Evolutionary conservation across 768 basidiomycete species (phyloP).

Genomic region (Termitomyces sp.): DNA sequence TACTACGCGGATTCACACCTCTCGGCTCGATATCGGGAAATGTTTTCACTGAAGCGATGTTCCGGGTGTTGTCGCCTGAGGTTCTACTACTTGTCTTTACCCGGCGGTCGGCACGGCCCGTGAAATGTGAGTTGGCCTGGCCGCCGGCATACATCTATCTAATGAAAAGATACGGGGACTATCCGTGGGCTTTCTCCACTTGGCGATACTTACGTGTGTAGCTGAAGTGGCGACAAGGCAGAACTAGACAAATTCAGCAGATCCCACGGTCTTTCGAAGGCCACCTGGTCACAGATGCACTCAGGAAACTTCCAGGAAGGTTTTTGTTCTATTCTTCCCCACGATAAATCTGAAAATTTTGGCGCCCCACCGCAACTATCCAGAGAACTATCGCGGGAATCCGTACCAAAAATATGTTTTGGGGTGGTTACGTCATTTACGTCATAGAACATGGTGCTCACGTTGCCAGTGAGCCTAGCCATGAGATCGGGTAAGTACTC

Average conservation of each 20-base stretch:
- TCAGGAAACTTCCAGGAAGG: not conserved
- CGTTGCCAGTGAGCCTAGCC: not conserved
- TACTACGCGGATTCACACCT: not conserved
- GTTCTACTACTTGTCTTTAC: not conserved
- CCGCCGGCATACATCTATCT: not conserved
- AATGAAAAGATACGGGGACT: no score
- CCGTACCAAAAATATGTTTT: not conserved
- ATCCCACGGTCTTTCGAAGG: not conserved
- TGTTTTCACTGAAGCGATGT: not conserved
- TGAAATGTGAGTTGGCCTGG: not conserved
- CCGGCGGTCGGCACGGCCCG: not conserved
- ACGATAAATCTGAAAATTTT: slow-evolving; percentile 1
- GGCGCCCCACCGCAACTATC: not conserved
- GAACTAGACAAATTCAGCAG: not conserved
- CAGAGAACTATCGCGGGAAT: slow-evolving; percentile 7
- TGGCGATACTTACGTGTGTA: no score
- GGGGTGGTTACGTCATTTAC: not conserved
- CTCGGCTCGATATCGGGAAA: not conserved
- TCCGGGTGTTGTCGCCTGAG: not conserved
- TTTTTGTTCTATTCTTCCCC: not conserved
- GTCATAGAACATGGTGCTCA: not conserved
- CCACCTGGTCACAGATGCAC: not conserved
- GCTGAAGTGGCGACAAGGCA: not conserved
- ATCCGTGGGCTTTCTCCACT: not conserved
- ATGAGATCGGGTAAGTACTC: not conserved